Evolutionary conservation across 2,329 filamentous ascomycete genomes (phyloP).

Genomic region (Trichoderma citrinoviride): DNA sequence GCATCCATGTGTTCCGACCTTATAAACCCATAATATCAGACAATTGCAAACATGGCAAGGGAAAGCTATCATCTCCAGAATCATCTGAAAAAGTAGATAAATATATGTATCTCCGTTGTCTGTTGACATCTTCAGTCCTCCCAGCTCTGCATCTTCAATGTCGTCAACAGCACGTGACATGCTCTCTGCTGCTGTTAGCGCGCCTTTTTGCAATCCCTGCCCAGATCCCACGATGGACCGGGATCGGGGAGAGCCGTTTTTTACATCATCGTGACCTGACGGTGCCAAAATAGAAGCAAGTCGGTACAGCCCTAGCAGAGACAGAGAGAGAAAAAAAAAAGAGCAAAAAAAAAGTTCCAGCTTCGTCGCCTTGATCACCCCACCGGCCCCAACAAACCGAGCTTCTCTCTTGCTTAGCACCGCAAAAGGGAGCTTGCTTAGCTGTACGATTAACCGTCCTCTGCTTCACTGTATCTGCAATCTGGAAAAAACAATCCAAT

Average conservation of each 20-base stretch:
- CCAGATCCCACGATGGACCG: background rate
- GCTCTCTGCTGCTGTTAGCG: constrained; percentile 13
- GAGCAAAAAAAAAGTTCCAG: background rate
- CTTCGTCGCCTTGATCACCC: constrained; percentile 2
- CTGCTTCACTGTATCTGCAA: background rate
- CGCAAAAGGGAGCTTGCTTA: background rate
- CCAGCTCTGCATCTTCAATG: background rate
- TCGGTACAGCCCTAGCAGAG: constrained; percentile 1
- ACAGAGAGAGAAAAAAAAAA: constrained; percentile 4
- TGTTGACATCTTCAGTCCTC: background rate
- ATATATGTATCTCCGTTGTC: background rate
- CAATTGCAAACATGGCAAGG: no score
- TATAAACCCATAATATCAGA: no score
- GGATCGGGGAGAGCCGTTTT: constrained; percentile 8
- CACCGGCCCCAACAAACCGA: constrained; percentile 1
- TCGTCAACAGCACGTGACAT: constrained; percentile 15
- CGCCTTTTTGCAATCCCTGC: constrained; percentile 1
- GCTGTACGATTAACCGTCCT: background rate
- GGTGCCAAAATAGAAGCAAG: background rate
- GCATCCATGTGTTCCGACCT: no score
- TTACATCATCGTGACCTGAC: constrained; percentile 22
- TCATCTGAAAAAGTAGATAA: no score
- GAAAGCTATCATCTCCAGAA: no score
- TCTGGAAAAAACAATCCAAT: background rate
- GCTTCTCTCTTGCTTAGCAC: background rate